Evolutionary conservation across 129 eudicot species (phyloP).

Genomic region (Centrapalus pauciflorus): DNA sequence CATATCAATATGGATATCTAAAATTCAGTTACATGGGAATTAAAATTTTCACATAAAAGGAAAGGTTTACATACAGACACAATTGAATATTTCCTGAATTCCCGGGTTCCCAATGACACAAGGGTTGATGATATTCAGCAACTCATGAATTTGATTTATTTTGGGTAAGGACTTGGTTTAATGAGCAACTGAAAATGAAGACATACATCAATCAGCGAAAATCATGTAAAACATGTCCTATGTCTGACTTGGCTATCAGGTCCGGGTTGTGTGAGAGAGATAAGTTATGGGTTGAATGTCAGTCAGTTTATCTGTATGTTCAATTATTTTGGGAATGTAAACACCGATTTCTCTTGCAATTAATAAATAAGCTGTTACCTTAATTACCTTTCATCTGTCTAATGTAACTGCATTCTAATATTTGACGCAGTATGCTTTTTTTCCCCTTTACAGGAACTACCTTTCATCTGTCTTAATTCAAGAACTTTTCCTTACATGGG

Average conservation of each 20-base stretch:
- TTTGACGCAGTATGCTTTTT: conserved; percentile 8
- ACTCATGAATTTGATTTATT: too few species aligned
- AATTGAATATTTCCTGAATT: background rate
- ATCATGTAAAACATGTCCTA: too few species aligned
- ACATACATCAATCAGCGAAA: too few species aligned
- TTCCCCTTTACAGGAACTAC: conserved; percentile 85
- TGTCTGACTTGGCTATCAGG: too few species aligned
- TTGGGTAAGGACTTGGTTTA: too few species aligned
- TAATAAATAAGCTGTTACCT: background rate
- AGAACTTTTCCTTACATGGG: conserved; percentile 97
- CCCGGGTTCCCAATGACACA: background rate
- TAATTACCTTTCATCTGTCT: too few species aligned
- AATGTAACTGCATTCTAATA: background rate
- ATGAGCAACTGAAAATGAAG: too few species aligned
- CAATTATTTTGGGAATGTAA: background rate
- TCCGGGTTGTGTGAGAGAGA: too few species aligned
- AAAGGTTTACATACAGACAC: background rate
- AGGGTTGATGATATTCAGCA: too few species aligned
- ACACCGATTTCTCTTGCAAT: background rate
- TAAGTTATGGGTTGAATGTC: too few species aligned
- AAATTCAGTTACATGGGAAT: background rate
- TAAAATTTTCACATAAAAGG: background rate
- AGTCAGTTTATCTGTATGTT: background rate
- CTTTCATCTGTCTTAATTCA: conserved; percentile 93
- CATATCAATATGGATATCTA: background rate